Percentiles rank a stretch among this genome's conserved stretches.
These are phyloP conservation scores for Dictyostelium brefeldianum DNA, from an alignment of 78 protist species.

Conservation along the genomic window DNA sequence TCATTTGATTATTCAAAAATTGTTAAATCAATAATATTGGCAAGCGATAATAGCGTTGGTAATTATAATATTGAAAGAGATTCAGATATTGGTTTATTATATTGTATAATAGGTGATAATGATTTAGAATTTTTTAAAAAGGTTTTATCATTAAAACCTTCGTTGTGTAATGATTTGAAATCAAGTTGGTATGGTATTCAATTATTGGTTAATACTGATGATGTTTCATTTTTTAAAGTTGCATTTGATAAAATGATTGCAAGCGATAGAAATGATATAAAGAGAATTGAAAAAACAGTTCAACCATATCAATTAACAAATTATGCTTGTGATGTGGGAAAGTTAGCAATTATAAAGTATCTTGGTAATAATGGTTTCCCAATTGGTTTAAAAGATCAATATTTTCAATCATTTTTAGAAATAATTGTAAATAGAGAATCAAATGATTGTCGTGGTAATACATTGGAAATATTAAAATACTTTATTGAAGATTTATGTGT, in stretches of 20 bases:
- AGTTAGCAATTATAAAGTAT: too few species aligned
- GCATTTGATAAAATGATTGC: neutral
- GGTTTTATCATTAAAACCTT: neutral
- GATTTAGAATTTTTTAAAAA: neutral
- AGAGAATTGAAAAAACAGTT: neutral
- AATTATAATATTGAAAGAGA: neutral
- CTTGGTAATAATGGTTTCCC: neutral
- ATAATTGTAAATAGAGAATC: neutral
- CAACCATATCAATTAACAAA: neutral
- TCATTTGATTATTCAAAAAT: neutral
- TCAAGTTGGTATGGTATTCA: neutral
- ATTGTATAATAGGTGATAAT: neutral
- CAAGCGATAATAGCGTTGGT: neutral
- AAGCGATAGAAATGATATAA: neutral
- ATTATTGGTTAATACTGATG: neutral
- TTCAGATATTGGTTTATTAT: neutral
- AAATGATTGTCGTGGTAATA: neutral
- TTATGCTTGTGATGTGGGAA: too few species aligned
- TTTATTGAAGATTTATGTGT: neutral
- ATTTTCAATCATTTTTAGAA: neutral
- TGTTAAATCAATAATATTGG: neutral
- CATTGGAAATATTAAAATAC: neutral
- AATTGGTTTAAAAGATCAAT: neutral
- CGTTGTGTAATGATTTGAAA: neutral
- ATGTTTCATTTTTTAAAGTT: neutral